Evolutionary conservation across 2,329 filamentous ascomycete species (phyloP).

Genomic region (Alternaria sp.): DNA sequence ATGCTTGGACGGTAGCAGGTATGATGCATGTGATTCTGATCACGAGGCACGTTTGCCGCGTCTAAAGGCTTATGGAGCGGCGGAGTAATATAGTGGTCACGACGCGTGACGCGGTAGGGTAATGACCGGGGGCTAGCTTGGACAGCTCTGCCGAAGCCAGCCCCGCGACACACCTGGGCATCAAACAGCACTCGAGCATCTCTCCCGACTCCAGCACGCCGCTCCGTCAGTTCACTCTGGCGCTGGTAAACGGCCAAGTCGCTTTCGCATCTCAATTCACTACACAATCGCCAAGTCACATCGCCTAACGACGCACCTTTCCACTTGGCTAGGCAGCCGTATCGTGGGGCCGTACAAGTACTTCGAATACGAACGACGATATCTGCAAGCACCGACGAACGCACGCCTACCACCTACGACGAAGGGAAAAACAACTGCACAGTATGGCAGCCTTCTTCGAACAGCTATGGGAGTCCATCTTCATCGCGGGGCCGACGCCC

Average conservation of each 20-base stretch:
- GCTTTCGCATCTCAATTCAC: conserved; percentile 8
- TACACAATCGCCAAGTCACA: conserved; percentile 15
- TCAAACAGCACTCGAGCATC: conserved; percentile 17
- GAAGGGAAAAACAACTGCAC: neutral
- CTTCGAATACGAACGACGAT: neutral
- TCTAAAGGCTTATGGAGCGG: conserved; percentile 8
- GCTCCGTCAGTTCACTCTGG: conserved; percentile 19
- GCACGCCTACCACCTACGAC: neutral
- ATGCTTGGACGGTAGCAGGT: neutral
- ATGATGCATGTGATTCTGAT: neutral
- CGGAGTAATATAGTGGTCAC: conserved; percentile 19
- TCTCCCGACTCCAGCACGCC: conserved; percentile 14
- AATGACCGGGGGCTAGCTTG: conserved; percentile 7
- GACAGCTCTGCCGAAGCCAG: conserved; percentile 20
- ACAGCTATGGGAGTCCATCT: conserved; percentile 89
- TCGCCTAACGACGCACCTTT: conserved; percentile 11
- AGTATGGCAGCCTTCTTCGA: conserved; percentile 63
- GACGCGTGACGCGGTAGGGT: conserved; percentile 20
- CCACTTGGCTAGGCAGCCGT: conserved; percentile 32
- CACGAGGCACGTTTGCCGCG: conserved; percentile 2
- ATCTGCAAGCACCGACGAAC: conserved; percentile 11
- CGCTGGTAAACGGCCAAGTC: conserved; percentile 20
- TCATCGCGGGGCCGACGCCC: conserved; percentile 88
- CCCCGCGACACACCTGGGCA: conserved; percentile 19
- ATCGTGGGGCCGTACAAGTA: conserved; percentile 20